phyloP scores from a whole-genome alignment of 2,329 filamentous ascomycete genomes.

The Lecanoromycetidae sp. region DNA sequence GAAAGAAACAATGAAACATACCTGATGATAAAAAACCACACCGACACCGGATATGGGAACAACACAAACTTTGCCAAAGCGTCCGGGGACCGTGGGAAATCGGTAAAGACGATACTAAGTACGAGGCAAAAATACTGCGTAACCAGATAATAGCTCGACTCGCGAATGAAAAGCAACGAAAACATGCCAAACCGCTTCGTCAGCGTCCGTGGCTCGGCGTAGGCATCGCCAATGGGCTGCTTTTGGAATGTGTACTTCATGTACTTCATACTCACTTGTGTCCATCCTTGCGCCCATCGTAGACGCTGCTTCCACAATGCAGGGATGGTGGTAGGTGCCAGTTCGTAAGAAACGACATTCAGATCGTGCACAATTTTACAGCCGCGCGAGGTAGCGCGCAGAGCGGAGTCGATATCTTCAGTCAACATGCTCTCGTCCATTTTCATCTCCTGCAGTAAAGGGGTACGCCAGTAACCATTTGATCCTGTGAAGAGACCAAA shows the following conservation, averaged over 20 bases:
- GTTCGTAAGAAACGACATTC: slow-evolving; percentile 38
- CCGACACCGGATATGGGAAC: slow-evolving; percentile 37
- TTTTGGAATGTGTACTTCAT: slow-evolving; percentile 33
- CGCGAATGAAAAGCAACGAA: slow-evolving; percentile 35
- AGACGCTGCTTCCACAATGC: slow-evolving; percentile 40
- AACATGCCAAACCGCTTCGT: slow-evolving; percentile 34
- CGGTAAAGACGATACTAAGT: slow-evolving; percentile 33
- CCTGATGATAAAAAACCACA: slow-evolving; percentile 37
- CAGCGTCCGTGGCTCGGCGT: slow-evolving; percentile 25
- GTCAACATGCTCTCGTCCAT: slow-evolving; percentile 41
- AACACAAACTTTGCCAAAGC: slow-evolving; percentile 33
- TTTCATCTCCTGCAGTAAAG: slow-evolving; percentile 33
- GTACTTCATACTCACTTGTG: slow-evolving; percentile 36
- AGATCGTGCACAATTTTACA: slow-evolving; percentile 37
- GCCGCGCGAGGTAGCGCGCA: slow-evolving; percentile 34
- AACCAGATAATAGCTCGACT: slow-evolving; percentile 38
- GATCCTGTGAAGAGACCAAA: slow-evolving; percentile 40
- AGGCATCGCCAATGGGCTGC: too few species aligned
- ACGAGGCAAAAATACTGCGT: slow-evolving; percentile 38
- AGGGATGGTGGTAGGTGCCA: slow-evolving; percentile 34
- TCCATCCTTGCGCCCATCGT: slow-evolving; percentile 41
- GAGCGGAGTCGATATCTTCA: slow-evolving; percentile 39
- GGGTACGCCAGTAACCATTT: slow-evolving; percentile 38
- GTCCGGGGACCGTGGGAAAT: slow-evolving; percentile 30
- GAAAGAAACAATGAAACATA: too few species aligned